A percentile compares a stretch with the other conserved stretches of the same genome.
Conservation (phyloP, 169 alveolate species). For the Neospora caninum region DNA sequence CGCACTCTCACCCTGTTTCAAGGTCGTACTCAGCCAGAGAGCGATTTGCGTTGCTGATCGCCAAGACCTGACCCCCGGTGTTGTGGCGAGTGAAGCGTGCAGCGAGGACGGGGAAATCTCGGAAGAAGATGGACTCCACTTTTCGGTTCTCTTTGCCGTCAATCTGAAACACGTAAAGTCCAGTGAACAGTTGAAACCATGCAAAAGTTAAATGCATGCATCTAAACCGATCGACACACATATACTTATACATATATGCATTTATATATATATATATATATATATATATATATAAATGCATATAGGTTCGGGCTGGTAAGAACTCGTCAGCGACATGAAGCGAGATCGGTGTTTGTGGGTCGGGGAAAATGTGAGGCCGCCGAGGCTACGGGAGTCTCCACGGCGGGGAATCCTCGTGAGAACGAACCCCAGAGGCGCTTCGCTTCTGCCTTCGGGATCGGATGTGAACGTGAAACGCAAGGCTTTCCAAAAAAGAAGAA, state of each 20-base stretch:
- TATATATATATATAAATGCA: background rate
- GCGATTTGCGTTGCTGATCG: conserved; percentile 6
- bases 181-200: too few species aligned
- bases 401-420: too few species aligned
- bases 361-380: too few species aligned
- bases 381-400: too few species aligned
- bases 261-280: background rate
- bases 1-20: conserved; percentile 7
- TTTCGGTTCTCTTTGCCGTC: conserved; percentile 33
- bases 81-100: conserved; percentile 28
- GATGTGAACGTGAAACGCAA: too few species aligned
- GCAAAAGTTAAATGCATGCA: background rate
- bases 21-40: conserved; percentile 38
- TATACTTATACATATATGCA: background rate
- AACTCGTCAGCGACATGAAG: too few species aligned
- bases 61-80: conserved; percentile 1
- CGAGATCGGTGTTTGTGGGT: too few species aligned
- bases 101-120: background rate
- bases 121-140: background rate
- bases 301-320: background rate
- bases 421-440: too few species aligned
- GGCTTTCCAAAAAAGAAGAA: too few species aligned
- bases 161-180: background rate
- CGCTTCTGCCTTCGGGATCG: too few species aligned
- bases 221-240: background rate